phyloP scores from a whole-genome alignment of 495 filamentous ascomycete genomes.

The Hapsidospora chrysogenum region DNA sequence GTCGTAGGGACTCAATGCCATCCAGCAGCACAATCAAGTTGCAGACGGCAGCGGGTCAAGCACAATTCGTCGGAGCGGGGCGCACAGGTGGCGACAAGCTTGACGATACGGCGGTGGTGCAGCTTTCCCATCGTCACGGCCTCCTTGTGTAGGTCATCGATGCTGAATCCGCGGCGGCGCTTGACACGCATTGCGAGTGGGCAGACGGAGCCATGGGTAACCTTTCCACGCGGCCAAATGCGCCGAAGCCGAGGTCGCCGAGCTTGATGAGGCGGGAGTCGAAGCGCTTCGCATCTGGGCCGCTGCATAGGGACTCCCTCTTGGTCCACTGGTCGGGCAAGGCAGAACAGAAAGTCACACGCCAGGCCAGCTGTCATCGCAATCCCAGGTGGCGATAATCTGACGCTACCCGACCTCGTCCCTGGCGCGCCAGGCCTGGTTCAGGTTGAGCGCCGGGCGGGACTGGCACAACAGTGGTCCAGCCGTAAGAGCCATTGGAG shows the following conservation, averaged over 20 bases:
- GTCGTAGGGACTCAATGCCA: slow-evolving; percentile 17
- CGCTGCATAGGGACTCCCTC: slow-evolving; percentile 2
- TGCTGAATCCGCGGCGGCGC: slow-evolving; percentile 7
- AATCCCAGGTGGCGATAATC: no score
- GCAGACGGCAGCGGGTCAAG: slow-evolving; percentile 25
- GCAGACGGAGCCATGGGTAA: slow-evolving; percentile 12
- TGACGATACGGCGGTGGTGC: slow-evolving; percentile 23
- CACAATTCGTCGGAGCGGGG: slow-evolving; percentile 13
- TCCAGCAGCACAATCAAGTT: slow-evolving; percentile 19
- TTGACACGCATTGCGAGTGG: slow-evolving; percentile 16
- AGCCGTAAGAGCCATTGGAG: no score
- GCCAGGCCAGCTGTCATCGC: no score
- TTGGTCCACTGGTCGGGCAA: no score
- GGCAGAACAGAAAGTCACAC: no score
- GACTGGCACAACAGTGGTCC: no score
- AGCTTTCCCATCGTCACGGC: slow-evolving; percentile 25
- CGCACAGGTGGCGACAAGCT: slow-evolving; percentile 24
- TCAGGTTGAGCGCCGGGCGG: no score
- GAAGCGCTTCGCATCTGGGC: slow-evolving; percentile 15
- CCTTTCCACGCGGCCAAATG: slow-evolving; percentile 20
- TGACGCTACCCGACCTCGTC: no score
- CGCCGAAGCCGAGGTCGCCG: slow-evolving; percentile 14
- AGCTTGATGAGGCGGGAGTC: slow-evolving; percentile 13
- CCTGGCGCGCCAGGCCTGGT: no score
- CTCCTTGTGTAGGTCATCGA: slow-evolving; percentile 19